Base-by-base conservation (phyloP, 768 basidiomycete genomes). In the Phallus indusiatus region DNA sequence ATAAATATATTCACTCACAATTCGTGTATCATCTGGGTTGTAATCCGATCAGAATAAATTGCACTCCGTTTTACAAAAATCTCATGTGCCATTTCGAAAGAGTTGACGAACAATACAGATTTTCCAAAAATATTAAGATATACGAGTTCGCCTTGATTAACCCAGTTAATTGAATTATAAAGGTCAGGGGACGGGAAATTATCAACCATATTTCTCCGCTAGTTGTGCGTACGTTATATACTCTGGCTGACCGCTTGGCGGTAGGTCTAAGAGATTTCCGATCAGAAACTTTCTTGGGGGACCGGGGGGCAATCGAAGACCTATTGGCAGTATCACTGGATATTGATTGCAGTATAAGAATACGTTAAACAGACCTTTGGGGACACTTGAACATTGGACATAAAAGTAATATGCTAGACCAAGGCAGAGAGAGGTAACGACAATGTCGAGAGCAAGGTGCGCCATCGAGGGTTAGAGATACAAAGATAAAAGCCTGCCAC, bases 11-110 rank as follows among this genome's bases (percentile, higher is more conserved):
- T 5, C 33, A 28, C 28, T 28, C 7, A 59, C 57, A 59, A 42
- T 1, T 52, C 57, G n/a, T 28, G 49, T 16, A 59, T 1, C 47
- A 59, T 52, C 1, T 21, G 17, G 0, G 68, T 66, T 12, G 18
- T 33, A 4, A 47, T 37, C 34, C 65, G 66, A 47, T 72, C 68
- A 7, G 71, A 70, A 49, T 71, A 71, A 46, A 66, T 62, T 22
- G 24, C 21, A 0, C 67, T 68, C 14, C 68, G 61, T 12, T 60
- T 63, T 0, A 71, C 71, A 14, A 71, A 57, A 5, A 71, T 60
- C 0, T 69, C 70, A 24, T 61, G 60, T n/a, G 71, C 70, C 46
- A 68, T 46, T 47, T 65, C 63, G 21, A 60, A 55, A n/a, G 67
- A 67, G 62, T 62, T 71, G 9, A 71, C 59, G 47, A 74, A 63